Percentiles rank a stretch among this genome's conserved stretches.
These are phyloP conservation scores for Puccinia brachypodii DNA, from an alignment of 1,284 basidiomycete species.

Conservation along the genomic window DNA sequence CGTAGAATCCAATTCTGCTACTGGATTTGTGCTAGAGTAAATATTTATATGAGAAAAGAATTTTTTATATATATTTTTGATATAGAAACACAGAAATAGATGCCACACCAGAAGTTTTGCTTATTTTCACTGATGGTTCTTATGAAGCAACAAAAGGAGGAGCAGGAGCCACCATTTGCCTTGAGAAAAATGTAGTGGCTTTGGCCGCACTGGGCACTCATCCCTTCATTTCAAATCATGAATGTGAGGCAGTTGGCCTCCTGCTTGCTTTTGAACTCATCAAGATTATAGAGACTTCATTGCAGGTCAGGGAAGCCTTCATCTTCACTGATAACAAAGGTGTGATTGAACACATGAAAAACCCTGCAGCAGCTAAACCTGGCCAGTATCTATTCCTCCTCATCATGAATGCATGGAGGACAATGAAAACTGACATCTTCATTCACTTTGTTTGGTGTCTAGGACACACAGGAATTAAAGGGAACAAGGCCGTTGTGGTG, in stretches of 20 bases:
- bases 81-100: too few species aligned
- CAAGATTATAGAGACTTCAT: not conserved
- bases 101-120: too few species aligned
- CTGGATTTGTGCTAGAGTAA: too few species aligned
- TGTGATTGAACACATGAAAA: not conserved
- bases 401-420: not conserved
- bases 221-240: too few species aligned
- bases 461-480: not conserved
- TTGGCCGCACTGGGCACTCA: not conserved
- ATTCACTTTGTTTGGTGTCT: not conserved
- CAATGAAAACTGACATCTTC: not conserved
- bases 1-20: too few species aligned
- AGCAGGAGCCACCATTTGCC: not conserved
- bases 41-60: too few species aligned
- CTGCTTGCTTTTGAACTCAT: not conserved
- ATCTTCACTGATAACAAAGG: not conserved
- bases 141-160: not conserved
- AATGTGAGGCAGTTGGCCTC: not conserved
- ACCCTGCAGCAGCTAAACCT: not conserved
- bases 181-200: not conserved
- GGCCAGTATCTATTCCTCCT: not conserved
- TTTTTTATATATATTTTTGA: too few species aligned
- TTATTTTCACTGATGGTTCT: not conserved
- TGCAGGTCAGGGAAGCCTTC: not conserved
- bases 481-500: not conserved